These are phyloP conservation scores for Boletus fagicola DNA, from an alignment of 768 basidiomycete species.

Conservation along the genomic window DNA sequence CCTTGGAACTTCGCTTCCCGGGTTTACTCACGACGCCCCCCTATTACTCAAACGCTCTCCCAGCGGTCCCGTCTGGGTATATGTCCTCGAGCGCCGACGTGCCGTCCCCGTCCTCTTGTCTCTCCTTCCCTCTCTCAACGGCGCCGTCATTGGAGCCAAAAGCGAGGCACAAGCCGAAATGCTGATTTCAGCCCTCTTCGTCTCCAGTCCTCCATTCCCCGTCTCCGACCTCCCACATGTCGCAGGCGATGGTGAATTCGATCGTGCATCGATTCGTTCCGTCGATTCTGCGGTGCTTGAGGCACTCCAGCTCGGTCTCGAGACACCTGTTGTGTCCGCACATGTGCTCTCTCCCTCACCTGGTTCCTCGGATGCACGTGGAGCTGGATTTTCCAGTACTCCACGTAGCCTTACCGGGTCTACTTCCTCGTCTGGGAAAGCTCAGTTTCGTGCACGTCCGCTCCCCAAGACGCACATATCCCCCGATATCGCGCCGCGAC, in stretches of 20 bases:
- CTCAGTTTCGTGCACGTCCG: slow-evolving; percentile 62
- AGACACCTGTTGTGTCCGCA: slow-evolving; percentile 39
- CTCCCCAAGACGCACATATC: slow-evolving; percentile 58
- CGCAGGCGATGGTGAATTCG: slow-evolving; percentile 36
- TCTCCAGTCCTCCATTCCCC: slow-evolving; percentile 79
- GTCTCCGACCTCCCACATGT: slow-evolving; percentile 57
- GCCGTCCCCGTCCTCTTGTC: slow-evolving; percentile 79
- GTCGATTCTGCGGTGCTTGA: slow-evolving; percentile 48
- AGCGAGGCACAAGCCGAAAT: slow-evolving; percentile 70
- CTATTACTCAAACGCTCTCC: slow-evolving; percentile 3
- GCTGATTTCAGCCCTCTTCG: slow-evolving; percentile 76
- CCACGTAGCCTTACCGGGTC: slow-evolving; percentile 35
- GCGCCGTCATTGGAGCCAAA: slow-evolving; percentile 71
- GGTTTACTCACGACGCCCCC: slow-evolving; percentile 8
- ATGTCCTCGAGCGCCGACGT: slow-evolving; percentile 78
- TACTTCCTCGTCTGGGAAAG: slow-evolving; percentile 43
- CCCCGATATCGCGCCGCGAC: slow-evolving; percentile 76
- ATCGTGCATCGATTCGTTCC: slow-evolving; percentile 39
- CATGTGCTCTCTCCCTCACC: slow-evolving; percentile 41
- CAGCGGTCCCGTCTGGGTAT: slow-evolving; percentile 89
- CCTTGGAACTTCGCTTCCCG: background rate
- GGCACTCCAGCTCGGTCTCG: slow-evolving; percentile 40
- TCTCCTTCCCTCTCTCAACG: slow-evolving; percentile 57
- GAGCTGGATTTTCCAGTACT: slow-evolving; percentile 18
- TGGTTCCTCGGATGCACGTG: slow-evolving; percentile 23